Percentiles rank a stretch among this genome's conserved stretches.
Evolutionary conservation across 2,329 filamentous ascomycete genomes (phyloP).

Genomic region (Knufia fluminis): DNA sequence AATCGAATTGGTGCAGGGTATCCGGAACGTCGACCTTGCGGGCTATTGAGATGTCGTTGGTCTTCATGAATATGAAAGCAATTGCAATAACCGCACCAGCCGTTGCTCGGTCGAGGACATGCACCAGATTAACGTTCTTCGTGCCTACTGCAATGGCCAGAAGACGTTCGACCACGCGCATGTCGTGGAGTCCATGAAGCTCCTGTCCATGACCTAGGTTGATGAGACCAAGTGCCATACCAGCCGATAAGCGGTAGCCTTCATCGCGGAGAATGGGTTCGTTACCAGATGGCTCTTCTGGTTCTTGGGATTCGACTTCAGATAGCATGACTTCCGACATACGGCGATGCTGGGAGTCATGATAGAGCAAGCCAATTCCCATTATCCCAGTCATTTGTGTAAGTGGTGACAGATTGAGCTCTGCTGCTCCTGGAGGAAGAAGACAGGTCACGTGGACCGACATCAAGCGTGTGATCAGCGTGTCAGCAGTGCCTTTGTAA

Average conservation of each 20-base stretch:
- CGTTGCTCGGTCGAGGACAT: conserved; percentile 84
- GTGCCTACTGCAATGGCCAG: conserved; percentile 76
- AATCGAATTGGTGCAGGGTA: conserved; percentile 84
- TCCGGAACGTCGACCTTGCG: conserved; percentile 89
- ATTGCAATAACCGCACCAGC: conserved; percentile 88
- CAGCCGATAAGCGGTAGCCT: conserved; percentile 90
- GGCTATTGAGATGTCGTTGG: conserved; percentile 75
- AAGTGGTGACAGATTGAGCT: conserved; percentile 83
- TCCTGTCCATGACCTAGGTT: conserved; percentile 88
- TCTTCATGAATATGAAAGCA: conserved; percentile 93
- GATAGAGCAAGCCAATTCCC: conserved; percentile 92
- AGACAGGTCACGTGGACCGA: conserved; percentile 95
- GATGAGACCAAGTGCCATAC: conserved; percentile 86
- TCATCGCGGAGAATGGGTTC: conserved; percentile 82
- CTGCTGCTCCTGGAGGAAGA: conserved; percentile 82
- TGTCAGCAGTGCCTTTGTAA: conserved; percentile 95
- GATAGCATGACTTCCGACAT: conserved; percentile 99
- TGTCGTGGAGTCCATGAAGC: conserved; percentile 80
- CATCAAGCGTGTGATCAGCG: conserved; percentile 79
- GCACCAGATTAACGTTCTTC: conserved; percentile 84
- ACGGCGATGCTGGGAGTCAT: conserved; percentile 86
- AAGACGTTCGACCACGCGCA: conserved; percentile 83
- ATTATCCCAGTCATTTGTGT: conserved; percentile 95
- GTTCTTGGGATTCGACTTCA: conserved; percentile 81
- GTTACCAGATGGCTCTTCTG: conserved; percentile 57